Conservation (phyloP, 164 flowering plant species). For the Macadamia tetraphylla region DNA sequence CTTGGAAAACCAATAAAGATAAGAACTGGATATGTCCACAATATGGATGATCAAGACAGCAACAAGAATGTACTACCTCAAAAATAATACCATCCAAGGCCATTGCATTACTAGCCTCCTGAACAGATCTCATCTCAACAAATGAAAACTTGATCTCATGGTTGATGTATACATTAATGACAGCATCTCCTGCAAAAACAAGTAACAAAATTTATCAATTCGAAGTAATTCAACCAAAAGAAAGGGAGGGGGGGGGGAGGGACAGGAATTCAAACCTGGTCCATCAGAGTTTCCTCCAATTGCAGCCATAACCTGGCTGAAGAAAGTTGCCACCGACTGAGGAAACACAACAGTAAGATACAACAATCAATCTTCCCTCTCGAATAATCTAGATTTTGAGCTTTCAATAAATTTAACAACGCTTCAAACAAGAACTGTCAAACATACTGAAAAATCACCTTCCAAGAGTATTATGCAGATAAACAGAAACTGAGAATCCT, state of each 20-base stretch:
- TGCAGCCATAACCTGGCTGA: slow-evolving; percentile 95
- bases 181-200: slow-evolving; percentile 81
- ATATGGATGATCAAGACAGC: neutral
- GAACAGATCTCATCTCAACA: slow-evolving; percentile 99
- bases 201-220: neutral
- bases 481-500: too few species aligned
- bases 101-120: slow-evolving; percentile 91
- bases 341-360: neutral
- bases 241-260: too few species aligned
- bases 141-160: slow-evolving; percentile 99
- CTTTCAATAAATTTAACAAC: neutral
- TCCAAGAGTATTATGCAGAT: too few species aligned
- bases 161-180: slow-evolving; percentile 95
- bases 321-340: slow-evolving; percentile 96
- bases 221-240: too few species aligned
- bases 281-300: slow-evolving; percentile 98
- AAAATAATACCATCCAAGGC: slow-evolving; percentile 20
- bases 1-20: too few species aligned
- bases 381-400: too few species aligned
- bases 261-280: slow-evolving; percentile 51
- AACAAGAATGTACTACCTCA: slow-evolving; percentile 3
- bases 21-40: neutral
- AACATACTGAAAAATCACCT: too few species aligned
- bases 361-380: neutral
- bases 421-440: neutral